Evolutionary conservation across 495 filamentous ascomycete species (phyloP), one percentile per base, ranked within the genome.

Genomic region (Parmelia sp.): DNA sequence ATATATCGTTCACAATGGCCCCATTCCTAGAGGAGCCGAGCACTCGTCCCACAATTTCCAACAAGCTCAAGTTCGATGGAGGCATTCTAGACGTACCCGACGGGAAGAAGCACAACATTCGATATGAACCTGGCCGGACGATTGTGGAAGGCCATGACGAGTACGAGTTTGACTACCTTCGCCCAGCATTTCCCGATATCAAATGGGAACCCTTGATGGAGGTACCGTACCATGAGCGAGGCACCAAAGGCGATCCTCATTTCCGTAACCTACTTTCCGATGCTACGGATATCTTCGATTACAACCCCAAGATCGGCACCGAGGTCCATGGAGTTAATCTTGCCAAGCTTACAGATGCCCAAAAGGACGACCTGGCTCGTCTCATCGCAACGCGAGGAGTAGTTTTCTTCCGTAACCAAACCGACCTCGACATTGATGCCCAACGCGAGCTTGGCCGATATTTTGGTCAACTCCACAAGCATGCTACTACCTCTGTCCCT

Each of bases 361-460:
- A 90, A 68, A 89, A 88, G 72, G 85, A 91, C 70, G 89, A 92
- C 58, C 79, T 91, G 5, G 89, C 89, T 3, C 79, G 87, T 10
- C 74, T 92, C 45, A 82, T 91, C 62, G 84, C 89, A 31, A 84
- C 82, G 58, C 80, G 88, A 36, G 88, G 88, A 12, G 88, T 90
- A 6, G 87, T 92, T 5, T 83, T 91, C 68, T 90, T 91, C 76
- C 82, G 88, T 17, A 78, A 80, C 37, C 88, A 91, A 74, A 76
- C 83, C 62, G 82, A 86, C 70, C 78, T 88, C 36, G 83, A 86
- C 68, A 85, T 89, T 65, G 81, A 88, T 47, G 81, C 79, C 53
- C 88, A 90, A 65, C 82, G 86, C 39, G 79, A 82, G 37, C 80
- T 91, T 55, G 88, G 85, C 3, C 70, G 72, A 44, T 84, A 90